These are phyloP conservation scores for Coemansia javaensis DNA, from an alignment of 192 early-diverging fungal species.

Conservation along the genomic window DNA sequence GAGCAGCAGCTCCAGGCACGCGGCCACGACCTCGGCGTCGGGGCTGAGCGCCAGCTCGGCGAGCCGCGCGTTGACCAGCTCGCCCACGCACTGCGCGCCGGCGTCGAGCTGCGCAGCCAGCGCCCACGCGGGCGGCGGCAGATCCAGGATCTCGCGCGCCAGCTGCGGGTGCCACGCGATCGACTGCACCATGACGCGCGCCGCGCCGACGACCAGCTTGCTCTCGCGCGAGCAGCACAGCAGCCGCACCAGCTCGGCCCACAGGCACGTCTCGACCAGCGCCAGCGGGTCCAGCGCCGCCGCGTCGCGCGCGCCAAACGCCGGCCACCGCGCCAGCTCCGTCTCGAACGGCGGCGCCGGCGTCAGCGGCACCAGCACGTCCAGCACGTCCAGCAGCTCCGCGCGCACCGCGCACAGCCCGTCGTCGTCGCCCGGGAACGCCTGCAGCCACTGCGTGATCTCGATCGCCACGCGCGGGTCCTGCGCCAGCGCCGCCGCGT, in stretches of 20 bases:
- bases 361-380: constrained; percentile 31
- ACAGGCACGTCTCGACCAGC: constrained; percentile 41
- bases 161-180: constrained; percentile 48
- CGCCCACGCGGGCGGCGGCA: constrained; percentile 22
- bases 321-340: constrained; percentile 1
- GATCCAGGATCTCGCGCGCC: constrained; percentile 35
- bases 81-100: constrained; percentile 14
- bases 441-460: constrained; percentile 35
- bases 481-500: constrained; percentile 34
- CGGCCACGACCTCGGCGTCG: constrained; percentile 28
- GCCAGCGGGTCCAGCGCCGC: constrained; percentile 23
- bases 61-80: constrained; percentile 23
- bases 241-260: constrained; percentile 41
- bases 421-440: constrained; percentile 1
- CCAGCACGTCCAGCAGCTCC: constrained; percentile 35
- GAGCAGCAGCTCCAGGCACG: constrained; percentile 40
- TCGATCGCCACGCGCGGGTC: constrained; percentile 36
- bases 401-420: constrained; percentile 10
- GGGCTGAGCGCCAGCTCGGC: constrained; percentile 37
- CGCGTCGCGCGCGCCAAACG: constrained; percentile 16
- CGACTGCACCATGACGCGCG: constrained; percentile 38
- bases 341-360: constrained; percentile 20
- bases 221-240: constrained; percentile 29
- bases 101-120: background rate
- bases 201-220: constrained; percentile 31